Base-by-base conservation (phyloP, 2,329 filamentous ascomycete species). In the Pyrenochaeta sp. region DNA sequence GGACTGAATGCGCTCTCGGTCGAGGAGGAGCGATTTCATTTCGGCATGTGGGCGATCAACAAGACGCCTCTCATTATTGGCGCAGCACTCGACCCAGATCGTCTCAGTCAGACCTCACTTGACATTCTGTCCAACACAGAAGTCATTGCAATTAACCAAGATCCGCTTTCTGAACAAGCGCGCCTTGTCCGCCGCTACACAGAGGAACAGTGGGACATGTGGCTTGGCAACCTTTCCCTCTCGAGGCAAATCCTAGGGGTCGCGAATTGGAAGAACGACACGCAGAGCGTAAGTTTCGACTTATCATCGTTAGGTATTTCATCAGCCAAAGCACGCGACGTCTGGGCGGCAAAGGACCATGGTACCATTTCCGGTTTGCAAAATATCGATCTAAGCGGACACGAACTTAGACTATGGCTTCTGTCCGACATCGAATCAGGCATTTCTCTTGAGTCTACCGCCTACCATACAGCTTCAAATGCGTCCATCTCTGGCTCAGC, bases 121-220 rank as follows among this genome's bases (percentile, higher is more conserved):
- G 59, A 57, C 3, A 74, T 79, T 46, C 58, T 80, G 46, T 76
- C 75, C 1, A 87, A 87, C 69, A 75, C 79, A 27, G 85, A 86
- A 53, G 80, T 86, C 24, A 83, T 88, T 25, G 81, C 81, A 0
- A 83, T 86, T 66, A 88, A 88, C 63, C 85, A 88, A 62, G 86
- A 88, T 64, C 58, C 80, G 0, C 71, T 87, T 0, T 84, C 80
- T 0, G 73, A 81, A 52, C 83, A 85, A 44, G 84, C 85, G 0
- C 77, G 77, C n/a, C 74, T 89, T 1, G 69, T 81, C 1, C 76
- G 76, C 15, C 69, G 79, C 32, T 77, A 74, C 55, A 77, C 77
- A 0, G 73, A 76, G 46, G 74, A 79, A 50, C 66, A 73, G 36
- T 74, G 72, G 60, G 79, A 81, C 44, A 57, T 79, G 8, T 81